Evolutionary conservation across 2,329 filamentous ascomycete genomes (phyloP).

Genomic region (Exophiala sp.): DNA sequence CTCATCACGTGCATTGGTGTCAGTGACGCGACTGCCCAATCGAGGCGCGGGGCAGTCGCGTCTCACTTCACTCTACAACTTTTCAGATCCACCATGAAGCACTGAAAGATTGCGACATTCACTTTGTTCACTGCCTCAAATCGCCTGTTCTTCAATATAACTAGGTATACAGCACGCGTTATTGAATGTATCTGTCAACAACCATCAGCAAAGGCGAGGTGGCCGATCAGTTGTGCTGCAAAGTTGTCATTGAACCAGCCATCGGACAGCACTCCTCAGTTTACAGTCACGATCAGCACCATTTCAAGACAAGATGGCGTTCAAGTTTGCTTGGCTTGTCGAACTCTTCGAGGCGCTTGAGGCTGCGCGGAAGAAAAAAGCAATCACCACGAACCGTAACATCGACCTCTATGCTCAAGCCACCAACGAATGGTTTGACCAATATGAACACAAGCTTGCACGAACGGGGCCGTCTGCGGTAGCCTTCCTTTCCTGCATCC

Average conservation of each 20-base stretch:
- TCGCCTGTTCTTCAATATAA: background rate
- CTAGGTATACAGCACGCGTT: background rate
- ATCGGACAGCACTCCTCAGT: background rate
- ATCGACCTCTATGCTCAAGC: slow-evolving; percentile 40
- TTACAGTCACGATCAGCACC: background rate
- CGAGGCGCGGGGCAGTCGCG: too few relatives aligned
- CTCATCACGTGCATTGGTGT: too few relatives aligned
- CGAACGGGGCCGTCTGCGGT: slow-evolving; percentile 54
- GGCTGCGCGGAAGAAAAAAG: slow-evolving; percentile 39
- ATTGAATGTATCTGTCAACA: background rate
- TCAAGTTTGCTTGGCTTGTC: slow-evolving; percentile 66
- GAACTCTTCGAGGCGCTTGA: slow-evolving; percentile 69
- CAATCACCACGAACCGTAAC: slow-evolving; percentile 30
- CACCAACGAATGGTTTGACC: slow-evolving; percentile 65
- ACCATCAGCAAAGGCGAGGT: background rate
- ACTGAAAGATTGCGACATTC: too few relatives aligned
- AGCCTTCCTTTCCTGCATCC: slow-evolving; percentile 69
- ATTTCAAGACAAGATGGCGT: slow-evolving; percentile 35
- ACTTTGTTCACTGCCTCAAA: too few relatives aligned
- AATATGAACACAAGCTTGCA: slow-evolving; percentile 58
- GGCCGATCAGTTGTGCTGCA: background rate
- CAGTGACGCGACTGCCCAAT: too few relatives aligned
- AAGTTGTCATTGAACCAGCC: background rate
- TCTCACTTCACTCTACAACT: too few relatives aligned
- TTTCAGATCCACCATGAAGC: too few relatives aligned